phyloP scores from a whole-genome alignment of 1,284 basidiomycete genomes.

The Boletus albobrunnescens region DNA sequence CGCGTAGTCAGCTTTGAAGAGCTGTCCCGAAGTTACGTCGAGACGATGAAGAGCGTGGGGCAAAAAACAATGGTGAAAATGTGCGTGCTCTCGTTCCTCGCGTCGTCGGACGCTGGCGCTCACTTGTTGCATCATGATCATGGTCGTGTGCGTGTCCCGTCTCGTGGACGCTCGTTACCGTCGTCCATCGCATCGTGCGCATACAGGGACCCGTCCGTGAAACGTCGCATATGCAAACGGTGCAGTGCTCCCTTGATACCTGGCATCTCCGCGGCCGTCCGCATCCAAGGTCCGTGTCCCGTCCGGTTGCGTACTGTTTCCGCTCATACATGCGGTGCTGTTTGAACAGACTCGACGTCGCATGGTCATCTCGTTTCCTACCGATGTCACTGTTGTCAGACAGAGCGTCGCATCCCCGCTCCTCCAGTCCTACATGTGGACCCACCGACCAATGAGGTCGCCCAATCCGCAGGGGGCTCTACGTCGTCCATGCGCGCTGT shows the following conservation, averaged over 20 bases:
- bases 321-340: conserved; percentile 3
- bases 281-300: conserved; percentile 53
- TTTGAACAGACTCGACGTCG: conserved; percentile 41
- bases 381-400: conserved; percentile 52
- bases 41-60: conserved; percentile 65
- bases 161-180: background rate
- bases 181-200: background rate
- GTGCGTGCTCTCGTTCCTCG: conserved; percentile 40
- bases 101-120: background rate
- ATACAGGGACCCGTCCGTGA: conserved; percentile 72
- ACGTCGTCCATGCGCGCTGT: background rate
- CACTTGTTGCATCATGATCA: no score
- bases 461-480: background rate
- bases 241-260: conserved; percentile 66
- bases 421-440: conserved; percentile 39
- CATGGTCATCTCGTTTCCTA: conserved; percentile 55
- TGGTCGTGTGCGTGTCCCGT: background rate
- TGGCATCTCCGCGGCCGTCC: conserved; percentile 59
- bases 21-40: conserved; percentile 59
- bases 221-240: conserved; percentile 68
- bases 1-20: conserved; percentile 38
- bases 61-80: conserved; percentile 72
- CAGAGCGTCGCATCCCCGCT: conserved; percentile 57
- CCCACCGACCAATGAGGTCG: background rate
- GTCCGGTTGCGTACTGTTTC: background rate